phyloP scores from a whole-genome alignment of 225 moss, liverwort and hornwort species.

The Pseudoscleropodium purum region DNA sequence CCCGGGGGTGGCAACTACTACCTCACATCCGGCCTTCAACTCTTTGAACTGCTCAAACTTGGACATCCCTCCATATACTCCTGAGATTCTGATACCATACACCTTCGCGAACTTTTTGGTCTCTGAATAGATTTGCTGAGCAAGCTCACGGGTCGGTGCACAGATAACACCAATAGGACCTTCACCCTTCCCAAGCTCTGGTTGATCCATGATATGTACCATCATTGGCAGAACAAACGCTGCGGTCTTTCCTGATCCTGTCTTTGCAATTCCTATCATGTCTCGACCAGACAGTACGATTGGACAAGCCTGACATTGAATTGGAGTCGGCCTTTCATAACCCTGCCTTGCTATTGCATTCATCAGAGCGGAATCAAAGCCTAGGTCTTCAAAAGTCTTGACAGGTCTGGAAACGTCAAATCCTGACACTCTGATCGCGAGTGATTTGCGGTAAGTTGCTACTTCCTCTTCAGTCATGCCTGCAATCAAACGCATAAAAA shows the following conservation, averaged over 20 bases:
- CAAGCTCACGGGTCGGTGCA: slow-evolving; percentile 95
- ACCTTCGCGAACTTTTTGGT: slow-evolving; percentile 82
- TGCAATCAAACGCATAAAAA: neutral
- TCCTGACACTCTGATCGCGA: slow-evolving; percentile 82
- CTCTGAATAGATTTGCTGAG: slow-evolving; percentile 86
- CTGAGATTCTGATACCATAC: slow-evolving; percentile 85
- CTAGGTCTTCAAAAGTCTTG: slow-evolving; percentile 67
- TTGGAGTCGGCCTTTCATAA: slow-evolving; percentile 82
- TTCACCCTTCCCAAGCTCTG: slow-evolving; percentile 80
- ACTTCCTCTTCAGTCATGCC: slow-evolving; percentile 89
- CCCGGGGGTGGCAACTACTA: slow-evolving; percentile 95
- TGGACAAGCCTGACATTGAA: slow-evolving; percentile 85
- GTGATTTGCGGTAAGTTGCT: slow-evolving; percentile 45
- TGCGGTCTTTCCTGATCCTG: slow-evolving; percentile 96
- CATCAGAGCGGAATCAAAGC: slow-evolving; percentile 64
- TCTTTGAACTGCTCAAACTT: slow-evolving; percentile 99
- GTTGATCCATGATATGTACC: slow-evolving; percentile 92
- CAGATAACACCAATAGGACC: slow-evolving; percentile 92
- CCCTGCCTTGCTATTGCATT: slow-evolving; percentile 79
- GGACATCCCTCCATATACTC: slow-evolving; percentile 91
- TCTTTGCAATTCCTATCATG: slow-evolving; percentile 96
- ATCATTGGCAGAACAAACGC: slow-evolving; percentile 93
- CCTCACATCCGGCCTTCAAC: slow-evolving; percentile 94
- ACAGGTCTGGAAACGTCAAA: slow-evolving; percentile 75
- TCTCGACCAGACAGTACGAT: slow-evolving; percentile 81